Evolutionary conservation across 2,329 filamentous ascomycete species (phyloP).

Genomic region (Bimuria novae-zelandiae): DNA sequence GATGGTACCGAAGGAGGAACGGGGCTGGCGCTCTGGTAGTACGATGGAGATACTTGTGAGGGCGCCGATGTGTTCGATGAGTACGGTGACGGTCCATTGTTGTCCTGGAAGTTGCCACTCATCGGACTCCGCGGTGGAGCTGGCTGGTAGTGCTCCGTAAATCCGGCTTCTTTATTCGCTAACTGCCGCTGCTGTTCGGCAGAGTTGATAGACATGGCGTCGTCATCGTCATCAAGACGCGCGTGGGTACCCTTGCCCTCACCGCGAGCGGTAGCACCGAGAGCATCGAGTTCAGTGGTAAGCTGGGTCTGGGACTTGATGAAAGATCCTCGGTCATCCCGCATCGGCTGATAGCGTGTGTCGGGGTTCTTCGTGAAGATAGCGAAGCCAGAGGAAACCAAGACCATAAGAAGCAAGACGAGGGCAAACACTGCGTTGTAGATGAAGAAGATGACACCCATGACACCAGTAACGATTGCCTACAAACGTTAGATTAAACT

Average conservation of each 20-base stretch:
- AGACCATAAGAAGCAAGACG: conserved; percentile 80
- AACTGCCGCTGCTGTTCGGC: conserved; percentile 34
- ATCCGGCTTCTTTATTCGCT: conserved; percentile 39
- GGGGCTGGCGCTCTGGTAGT: conserved; percentile 45
- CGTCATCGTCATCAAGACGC: conserved; percentile 73
- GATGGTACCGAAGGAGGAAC: conserved; percentile 31
- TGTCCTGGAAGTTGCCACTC: conserved; percentile 15
- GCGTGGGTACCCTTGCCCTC: conserved; percentile 62
- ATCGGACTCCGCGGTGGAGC: conserved; percentile 56
- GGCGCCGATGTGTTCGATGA: conserved; percentile 49
- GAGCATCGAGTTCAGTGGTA: conserved; percentile 85
- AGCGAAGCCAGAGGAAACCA: conserved; percentile 76
- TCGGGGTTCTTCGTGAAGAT: conserved; percentile 93
- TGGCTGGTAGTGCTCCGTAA: conserved; percentile 49
- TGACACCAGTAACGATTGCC: conserved; percentile 80
- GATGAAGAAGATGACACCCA: conserved; percentile 88
- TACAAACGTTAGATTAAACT: conserved; percentile 34
- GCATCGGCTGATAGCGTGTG: conserved; percentile 93
- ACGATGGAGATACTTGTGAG: conserved; percentile 34
- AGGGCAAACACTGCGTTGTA: conserved; percentile 83
- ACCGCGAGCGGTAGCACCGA: conserved; percentile 86
- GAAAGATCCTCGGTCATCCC: conserved; percentile 92
- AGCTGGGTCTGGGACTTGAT: conserved; percentile 94
- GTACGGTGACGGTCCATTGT: conserved; percentile 48
- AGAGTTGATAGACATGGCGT: conserved; percentile 67